These are phyloP conservation scores for Chalciporus sphaerocephalus DNA, from an alignment of 768 basidiomycete species.

Conservation along the genomic window DNA sequence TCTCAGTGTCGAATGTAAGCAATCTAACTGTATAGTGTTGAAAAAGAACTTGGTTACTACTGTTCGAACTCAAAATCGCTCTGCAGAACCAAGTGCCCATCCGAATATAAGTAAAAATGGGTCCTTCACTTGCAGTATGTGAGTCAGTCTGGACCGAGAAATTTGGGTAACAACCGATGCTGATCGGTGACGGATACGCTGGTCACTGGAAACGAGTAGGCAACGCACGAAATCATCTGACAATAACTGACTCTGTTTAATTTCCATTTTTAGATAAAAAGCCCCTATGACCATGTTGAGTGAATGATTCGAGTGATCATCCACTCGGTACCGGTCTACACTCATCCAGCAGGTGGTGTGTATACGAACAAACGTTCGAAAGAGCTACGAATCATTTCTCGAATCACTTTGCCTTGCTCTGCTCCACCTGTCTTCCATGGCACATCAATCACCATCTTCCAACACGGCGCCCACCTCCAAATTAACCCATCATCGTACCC, in stretches of 20 bases:
- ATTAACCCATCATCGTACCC: constrained; percentile 30
- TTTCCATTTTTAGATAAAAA: background rate
- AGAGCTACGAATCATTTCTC: constrained; percentile 1
- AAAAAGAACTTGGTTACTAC: background rate
- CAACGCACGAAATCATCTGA: background rate
- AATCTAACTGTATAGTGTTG: background rate
- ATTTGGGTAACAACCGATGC: background rate
- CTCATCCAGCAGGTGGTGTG: too few relatives aligned
- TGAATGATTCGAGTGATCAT: background rate
- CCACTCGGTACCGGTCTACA: too few relatives aligned
- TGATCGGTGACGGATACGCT: background rate
- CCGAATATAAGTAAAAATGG: constrained; percentile 2
- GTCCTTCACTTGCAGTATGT: background rate
- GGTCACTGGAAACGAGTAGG: background rate
- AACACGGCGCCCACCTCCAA: constrained; percentile 3
- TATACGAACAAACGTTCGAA: background rate
- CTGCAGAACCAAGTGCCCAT: background rate
- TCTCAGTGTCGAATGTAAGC: background rate
- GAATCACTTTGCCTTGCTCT: background rate
- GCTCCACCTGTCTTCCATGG: constrained; percentile 5
- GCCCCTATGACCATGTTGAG: background rate
- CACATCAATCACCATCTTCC: constrained; percentile 10
- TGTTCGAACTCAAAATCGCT: background rate
- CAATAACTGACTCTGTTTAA: background rate
- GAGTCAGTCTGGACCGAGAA: background rate